Conservation (phyloP, 768 basidiomycete species). For the Astraeus odoratus region DNA sequence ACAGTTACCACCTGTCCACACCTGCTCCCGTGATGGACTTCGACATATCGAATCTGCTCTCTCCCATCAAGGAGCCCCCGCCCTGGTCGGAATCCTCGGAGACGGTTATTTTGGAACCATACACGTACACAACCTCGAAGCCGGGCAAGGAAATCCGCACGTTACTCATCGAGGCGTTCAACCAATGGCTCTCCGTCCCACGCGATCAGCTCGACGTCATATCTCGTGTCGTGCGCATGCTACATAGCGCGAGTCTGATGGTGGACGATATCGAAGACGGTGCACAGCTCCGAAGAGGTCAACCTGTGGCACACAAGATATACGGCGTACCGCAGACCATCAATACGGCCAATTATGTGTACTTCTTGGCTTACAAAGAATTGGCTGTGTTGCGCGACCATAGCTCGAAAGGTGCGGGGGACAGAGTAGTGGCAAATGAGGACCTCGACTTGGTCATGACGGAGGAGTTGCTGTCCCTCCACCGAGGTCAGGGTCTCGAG, state of each 20-base stretch:
- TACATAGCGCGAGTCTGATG: constrained; percentile 93
- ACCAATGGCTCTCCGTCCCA: constrained; percentile 83
- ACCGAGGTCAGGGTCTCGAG: constrained; percentile 93
- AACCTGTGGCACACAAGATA: constrained; percentile 89
- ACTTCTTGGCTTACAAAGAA: constrained; percentile 89
- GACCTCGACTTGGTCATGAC: constrained; percentile 49
- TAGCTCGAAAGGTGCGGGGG: background rate
- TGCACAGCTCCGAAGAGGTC: constrained; percentile 77
- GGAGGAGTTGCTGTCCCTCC: constrained; percentile 71
- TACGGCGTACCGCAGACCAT: constrained; percentile 96
- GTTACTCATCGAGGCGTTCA: constrained; percentile 88
- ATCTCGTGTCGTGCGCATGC: constrained; percentile 80
- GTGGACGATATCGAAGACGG: constrained; percentile 95
- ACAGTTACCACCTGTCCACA: no score
- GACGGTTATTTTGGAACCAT: constrained; percentile 69
- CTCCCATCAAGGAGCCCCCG: constrained; percentile 13
- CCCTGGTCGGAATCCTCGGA: constrained; percentile 32
- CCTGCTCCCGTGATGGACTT: no score
- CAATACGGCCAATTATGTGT: constrained; percentile 95
- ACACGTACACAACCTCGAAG: constrained; percentile 70
- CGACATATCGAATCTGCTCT: no score
- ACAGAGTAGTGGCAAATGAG: constrained; percentile 53
- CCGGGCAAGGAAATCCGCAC: constrained; percentile 92
- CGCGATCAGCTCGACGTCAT: constrained; percentile 64
- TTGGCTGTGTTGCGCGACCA: constrained; percentile 30